phyloP scores from a whole-genome alignment of 2,329 filamentous ascomycete genomes.

The Cladosporium halotolerans region DNA sequence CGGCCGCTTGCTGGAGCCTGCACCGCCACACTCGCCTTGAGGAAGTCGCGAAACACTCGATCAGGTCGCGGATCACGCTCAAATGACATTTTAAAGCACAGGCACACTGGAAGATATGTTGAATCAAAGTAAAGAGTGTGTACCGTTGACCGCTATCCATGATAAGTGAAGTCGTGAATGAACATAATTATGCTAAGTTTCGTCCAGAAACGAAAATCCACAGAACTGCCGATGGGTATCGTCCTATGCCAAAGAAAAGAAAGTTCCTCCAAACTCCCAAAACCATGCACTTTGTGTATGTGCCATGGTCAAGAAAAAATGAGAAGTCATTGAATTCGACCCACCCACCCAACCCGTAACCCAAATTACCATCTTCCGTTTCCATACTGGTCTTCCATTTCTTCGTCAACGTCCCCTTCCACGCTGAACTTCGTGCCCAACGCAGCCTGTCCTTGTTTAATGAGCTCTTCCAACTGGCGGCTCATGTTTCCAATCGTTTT shows the following conservation, averaged over 20 bases:
- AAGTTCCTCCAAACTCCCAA: not conserved
- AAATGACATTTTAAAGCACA: too few species aligned
- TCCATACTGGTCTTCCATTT: slow-evolving; percentile 25
- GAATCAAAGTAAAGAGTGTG: too few species aligned
- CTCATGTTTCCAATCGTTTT: slow-evolving; percentile 75
- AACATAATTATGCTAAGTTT: too few species aligned
- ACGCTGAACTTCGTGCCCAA: slow-evolving; percentile 50
- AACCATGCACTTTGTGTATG: not conserved
- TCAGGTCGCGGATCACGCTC: too few species aligned
- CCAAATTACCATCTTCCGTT: not conserved
- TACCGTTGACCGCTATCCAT: too few species aligned
- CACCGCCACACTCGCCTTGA: too few species aligned
- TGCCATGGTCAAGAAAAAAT: not conserved
- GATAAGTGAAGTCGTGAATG: too few species aligned
- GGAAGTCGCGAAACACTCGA: too few species aligned
- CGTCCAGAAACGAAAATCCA: not conserved
- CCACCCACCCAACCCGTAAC: not conserved
- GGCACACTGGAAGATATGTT: too few species aligned
- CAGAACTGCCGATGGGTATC: slow-evolving; percentile 7
- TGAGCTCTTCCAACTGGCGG: slow-evolving; percentile 74
- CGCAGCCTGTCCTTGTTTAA: slow-evolving; percentile 80
- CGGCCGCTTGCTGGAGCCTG: too few species aligned
- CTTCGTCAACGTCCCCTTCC: slow-evolving; percentile 23
- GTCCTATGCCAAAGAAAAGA: slow-evolving; percentile 6
- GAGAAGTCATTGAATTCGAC: not conserved